Percentiles rank a stretch among this genome's conserved stretches.
phyloP scores from a whole-genome alignment of 106 monocot species.

The Xerophyta viscosa region DNA sequence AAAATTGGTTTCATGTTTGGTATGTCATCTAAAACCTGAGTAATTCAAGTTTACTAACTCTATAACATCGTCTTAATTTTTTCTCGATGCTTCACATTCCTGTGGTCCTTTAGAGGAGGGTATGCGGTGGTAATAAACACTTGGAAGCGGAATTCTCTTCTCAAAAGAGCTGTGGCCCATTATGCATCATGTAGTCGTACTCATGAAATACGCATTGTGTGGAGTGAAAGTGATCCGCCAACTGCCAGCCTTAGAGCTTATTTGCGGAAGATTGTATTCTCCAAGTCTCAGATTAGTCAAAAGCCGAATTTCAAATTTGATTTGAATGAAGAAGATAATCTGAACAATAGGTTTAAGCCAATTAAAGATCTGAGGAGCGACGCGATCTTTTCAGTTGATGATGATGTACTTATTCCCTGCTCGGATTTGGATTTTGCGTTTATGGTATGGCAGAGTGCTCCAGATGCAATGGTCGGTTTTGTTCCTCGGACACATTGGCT shows the following conservation, averaged over 20 bases:
- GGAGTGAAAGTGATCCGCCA: slow-evolving; percentile 65
- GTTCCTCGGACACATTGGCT: slow-evolving; percentile 76
- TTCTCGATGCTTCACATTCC: no score
- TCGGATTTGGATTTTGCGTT: slow-evolving; percentile 51
- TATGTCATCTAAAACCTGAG: no score
- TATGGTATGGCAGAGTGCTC: slow-evolving; percentile 50
- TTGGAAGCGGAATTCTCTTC: slow-evolving; percentile 58
- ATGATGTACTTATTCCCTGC: slow-evolving; percentile 72
- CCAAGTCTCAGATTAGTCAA: slow-evolving; percentile 8
- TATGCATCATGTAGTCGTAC: slow-evolving; percentile 45
- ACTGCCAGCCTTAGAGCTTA: slow-evolving; percentile 24
- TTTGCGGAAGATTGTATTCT: slow-evolving; percentile 17
- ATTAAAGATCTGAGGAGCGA: slow-evolving; percentile 35
- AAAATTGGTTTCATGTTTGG: no score
- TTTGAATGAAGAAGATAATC: slow-evolving; percentile 47
- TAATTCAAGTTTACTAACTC: no score
- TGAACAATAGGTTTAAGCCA: slow-evolving; percentile 72
- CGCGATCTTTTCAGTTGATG: slow-evolving; percentile 71
- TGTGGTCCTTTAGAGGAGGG: slow-evolving; percentile 21
- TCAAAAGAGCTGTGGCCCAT: slow-evolving; percentile 54
- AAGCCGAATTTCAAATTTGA: slow-evolving; percentile 35
- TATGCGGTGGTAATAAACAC: slow-evolving; percentile 72
- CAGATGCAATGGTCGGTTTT: slow-evolving; percentile 68
- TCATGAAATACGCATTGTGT: slow-evolving; percentile 60
- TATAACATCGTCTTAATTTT: no score